These are phyloP conservation scores for Xylariaceae sp. DNA, from an alignment of 2,329 filamentous ascomycete genomes.

Conservation along the genomic window DNA sequence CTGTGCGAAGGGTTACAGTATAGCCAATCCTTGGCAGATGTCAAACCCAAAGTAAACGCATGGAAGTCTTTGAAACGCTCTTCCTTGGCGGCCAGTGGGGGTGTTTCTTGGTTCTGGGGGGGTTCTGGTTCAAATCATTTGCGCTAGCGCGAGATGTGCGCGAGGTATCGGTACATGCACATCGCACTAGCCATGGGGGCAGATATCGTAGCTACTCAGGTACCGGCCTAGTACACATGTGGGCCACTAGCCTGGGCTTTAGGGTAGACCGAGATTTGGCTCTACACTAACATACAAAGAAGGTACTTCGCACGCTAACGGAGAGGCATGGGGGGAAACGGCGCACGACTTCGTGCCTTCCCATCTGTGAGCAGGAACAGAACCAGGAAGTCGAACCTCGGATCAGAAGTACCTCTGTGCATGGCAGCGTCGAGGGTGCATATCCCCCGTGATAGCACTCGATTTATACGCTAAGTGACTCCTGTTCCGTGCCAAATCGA, in stretches of 20 bases:
- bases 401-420: too few species aligned
- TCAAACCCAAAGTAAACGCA: conserved; percentile 18
- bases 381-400: too few species aligned
- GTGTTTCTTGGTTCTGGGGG: neutral
- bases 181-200: neutral
- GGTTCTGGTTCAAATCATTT: neutral
- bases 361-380: too few species aligned
- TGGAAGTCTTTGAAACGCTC: conserved; percentile 8
- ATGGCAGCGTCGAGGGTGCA: too few species aligned
- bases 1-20: neutral
- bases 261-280: neutral
- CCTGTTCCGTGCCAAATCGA: neutral
- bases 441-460: neutral
- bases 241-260: neutral
- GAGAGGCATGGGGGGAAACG: too few species aligned
- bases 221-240: neutral
- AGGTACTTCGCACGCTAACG: neutral
- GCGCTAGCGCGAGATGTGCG: neutral
- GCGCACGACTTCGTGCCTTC: too few species aligned
- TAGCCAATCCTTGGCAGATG: conserved; percentile 8
- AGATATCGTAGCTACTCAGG: too few species aligned
- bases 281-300: neutral
- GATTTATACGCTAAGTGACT: neutral
- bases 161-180: neutral
- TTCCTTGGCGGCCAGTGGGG: conserved; percentile 15